Percentiles rank a stretch among this genome's conserved stretches.
phyloP scores from a whole-genome alignment of 169 alveolate genomes.

The Sarcocystis neurona region DNA sequence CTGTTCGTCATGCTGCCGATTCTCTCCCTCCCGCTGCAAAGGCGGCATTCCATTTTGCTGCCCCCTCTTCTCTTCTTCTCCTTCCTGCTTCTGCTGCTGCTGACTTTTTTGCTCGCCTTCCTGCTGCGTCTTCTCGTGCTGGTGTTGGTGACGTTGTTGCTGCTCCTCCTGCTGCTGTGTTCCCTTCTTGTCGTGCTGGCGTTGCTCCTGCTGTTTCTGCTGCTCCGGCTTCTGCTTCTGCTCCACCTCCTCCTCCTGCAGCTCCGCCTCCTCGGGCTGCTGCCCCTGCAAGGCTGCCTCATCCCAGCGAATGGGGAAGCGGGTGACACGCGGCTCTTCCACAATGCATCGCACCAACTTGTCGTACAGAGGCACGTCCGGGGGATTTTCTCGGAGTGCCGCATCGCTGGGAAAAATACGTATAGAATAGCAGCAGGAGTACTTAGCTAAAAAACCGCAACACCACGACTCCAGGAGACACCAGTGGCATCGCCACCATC shows the following conservation, averaged over 20 bases:
- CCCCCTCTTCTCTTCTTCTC: background rate
- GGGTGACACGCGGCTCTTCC: slow-evolving; percentile 97
- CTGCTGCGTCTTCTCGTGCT: background rate
- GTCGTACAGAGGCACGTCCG: slow-evolving; percentile 87
- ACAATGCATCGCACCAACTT: slow-evolving; percentile 91
- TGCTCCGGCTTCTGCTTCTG: background rate
- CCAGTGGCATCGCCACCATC: too few species aligned
- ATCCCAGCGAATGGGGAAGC: slow-evolving; percentile 96
- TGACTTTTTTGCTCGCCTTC: background rate
- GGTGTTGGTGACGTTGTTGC: background rate
- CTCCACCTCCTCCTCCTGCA: background rate
- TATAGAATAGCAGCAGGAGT: background rate
- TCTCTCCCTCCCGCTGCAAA: too few species aligned
- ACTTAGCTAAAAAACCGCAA: background rate
- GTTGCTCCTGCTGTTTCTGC: background rate
- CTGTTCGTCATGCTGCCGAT: too few species aligned
- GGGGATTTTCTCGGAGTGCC: slow-evolving; percentile 93
- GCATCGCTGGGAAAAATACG: slow-evolving; percentile 72
- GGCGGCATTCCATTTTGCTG: too few species aligned
- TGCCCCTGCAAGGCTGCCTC: background rate
- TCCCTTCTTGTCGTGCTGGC: background rate
- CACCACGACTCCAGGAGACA: too few species aligned
- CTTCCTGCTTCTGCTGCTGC: background rate
- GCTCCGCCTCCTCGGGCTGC: slow-evolving; percentile 18
- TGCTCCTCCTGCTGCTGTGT: background rate